phyloP scores from a whole-genome alignment of 345 rosid genomes.

The Cardamine chenopodiifolia region DNA sequence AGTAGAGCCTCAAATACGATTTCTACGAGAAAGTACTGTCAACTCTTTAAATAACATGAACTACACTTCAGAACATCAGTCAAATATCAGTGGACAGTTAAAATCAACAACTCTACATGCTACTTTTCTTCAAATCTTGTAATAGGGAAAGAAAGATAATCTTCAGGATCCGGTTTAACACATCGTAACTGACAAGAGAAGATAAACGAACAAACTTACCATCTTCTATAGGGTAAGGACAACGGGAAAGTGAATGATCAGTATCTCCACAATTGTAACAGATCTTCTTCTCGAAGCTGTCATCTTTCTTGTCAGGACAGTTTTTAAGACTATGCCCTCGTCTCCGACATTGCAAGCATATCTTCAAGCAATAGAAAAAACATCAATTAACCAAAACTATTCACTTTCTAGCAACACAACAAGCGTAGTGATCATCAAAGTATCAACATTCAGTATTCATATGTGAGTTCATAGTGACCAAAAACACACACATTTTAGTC shows the following conservation, averaged over 20 bases:
- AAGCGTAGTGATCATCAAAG: not conserved
- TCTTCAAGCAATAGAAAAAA: conserved; percentile 50
- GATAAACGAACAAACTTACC: conserved; percentile 46
- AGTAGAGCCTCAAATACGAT: not conserved
- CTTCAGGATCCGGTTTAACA: not conserved
- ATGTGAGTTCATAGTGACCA: not conserved
- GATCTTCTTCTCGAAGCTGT: conserved; percentile 55
- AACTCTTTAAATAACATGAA: conserved; percentile 1
- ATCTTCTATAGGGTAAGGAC: conserved; percentile 74
- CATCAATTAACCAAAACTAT: conserved; percentile 6
- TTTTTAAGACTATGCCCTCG: conserved; percentile 88
- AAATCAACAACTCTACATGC: not conserved
- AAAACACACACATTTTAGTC: not conserved
- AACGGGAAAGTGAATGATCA: conserved; percentile 80
- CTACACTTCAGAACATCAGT: not conserved
- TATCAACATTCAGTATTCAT: not conserved
- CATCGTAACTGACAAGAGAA: not conserved
- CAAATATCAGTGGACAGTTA: not conserved
- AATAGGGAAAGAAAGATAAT: not conserved
- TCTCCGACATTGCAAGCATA: conserved; percentile 79
- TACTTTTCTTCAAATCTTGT: not conserved
- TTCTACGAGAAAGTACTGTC: not conserved
- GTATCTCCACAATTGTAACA: conserved; percentile 88
- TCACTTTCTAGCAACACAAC: not conserved
- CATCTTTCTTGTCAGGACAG: conserved; percentile 70